Evolutionary conservation across 371 early-diverging fungal genomes (phyloP), one percentile per base, ranked within the genome.

Genomic region (Actinomortierella wolfii): DNA sequence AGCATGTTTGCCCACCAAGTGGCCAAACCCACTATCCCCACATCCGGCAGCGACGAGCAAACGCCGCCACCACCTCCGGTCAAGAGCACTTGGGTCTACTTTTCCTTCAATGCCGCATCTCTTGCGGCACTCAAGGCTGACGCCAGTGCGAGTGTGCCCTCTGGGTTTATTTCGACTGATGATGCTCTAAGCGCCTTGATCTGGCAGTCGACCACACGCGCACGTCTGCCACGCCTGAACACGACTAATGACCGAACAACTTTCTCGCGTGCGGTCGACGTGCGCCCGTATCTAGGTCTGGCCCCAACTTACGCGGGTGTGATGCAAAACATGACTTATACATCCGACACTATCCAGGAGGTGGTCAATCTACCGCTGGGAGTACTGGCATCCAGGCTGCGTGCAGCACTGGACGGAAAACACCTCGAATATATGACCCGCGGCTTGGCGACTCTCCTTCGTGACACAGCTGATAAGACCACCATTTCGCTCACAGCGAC

Each of bases 181-280:
- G 51, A 51, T 14, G 51, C 29, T 9, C 34, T 51, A 24, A 51
- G 51, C 2, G 29, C 28, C 26, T 9, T 51, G 17, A 51, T 51
- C 51, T 51, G 51, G 51, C 51, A 51, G 18, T 11, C 51, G 25
- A 28, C 28, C n/a, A 51, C 28, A 3, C 51, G 51, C 18, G 51
- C 51, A 24, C 25, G 51, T n/a, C 28, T 28, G n/a, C 26, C 51
- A 26, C 51, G 51, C 9, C 18, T 51, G 5, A 34, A 34, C 34
- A 8, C 13, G 1, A 4, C 24, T 6, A 18, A 21, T 1, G 28
- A 28, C 0, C 24, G n/a, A 9, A 28, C 28, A 11, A 51, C 34
- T 6, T 51, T 28, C 18, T 14, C 51, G 14, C 51, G 51, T 9
- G 51, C 51, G 3, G 51, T 51, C 4, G 51, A 51, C 26, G 26